Percentiles rank a stretch among this genome's conserved stretches.
Evolutionary conservation across 2,329 filamentous ascomycete genomes (phyloP).

Genomic region (Ascosphaera pollenicola): DNA sequence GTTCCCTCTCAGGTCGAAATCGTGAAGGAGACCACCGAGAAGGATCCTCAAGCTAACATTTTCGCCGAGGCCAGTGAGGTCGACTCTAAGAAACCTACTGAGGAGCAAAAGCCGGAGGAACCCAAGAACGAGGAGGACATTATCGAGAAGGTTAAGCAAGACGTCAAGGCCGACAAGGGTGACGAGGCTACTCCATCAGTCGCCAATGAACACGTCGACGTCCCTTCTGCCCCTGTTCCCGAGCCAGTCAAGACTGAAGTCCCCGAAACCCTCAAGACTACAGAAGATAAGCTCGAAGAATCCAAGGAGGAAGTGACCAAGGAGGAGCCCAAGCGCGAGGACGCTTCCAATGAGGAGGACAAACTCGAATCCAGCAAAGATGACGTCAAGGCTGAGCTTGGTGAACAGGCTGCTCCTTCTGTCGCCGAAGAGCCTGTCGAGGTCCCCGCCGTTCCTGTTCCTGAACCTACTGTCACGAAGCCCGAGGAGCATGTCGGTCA

Average conservation of each 20-base stretch:
- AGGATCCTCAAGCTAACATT: no score
- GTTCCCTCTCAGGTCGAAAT: background rate
- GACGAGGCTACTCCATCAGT: conserved; percentile 1
- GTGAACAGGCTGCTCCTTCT: background rate
- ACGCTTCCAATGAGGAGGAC: background rate
- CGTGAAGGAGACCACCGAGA: no score
- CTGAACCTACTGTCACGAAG: conserved; percentile 9
- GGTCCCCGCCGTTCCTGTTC: conserved; percentile 13
- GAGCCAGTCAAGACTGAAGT: conserved; percentile 7
- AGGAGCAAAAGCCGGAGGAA: background rate
- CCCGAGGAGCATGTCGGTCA: background rate
- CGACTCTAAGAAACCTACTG: background rate
- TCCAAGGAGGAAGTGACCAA: background rate
- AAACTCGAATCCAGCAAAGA: background rate
- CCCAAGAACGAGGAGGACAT: background rate
- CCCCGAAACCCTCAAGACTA: background rate
- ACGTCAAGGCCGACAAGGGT: background rate
- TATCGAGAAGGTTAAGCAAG: background rate
- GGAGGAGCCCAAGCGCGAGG: background rate
- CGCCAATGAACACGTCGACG: conserved; percentile 10
- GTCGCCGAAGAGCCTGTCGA: conserved; percentile 10
- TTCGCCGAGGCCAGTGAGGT: no score
- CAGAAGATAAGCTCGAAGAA: background rate
- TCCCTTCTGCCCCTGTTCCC: conserved; percentile 14
- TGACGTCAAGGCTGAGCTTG: background rate